phyloP scores from a whole-genome alignment of 306 rosid genomes.

The Cucurbita ficifolia region DNA sequence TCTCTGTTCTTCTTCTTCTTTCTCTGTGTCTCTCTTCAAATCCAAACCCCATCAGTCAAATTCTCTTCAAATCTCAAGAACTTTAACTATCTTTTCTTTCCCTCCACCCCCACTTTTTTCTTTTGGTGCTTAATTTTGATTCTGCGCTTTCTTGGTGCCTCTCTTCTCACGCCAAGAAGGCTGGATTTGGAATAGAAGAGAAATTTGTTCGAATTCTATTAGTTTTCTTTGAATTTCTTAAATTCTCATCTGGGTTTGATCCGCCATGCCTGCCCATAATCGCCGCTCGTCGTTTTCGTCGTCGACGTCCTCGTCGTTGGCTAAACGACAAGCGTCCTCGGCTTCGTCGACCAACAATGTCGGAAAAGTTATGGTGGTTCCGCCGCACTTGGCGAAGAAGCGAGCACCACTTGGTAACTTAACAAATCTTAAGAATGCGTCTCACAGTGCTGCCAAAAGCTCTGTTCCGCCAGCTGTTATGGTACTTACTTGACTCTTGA shows the following conservation, averaged over 20 bases:
- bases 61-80: not conserved
- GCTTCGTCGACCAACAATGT: constrained; percentile 26
- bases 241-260: constrained; percentile 7
- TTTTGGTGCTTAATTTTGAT: not conserved
- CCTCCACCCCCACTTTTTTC: not conserved
- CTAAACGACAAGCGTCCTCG: constrained; percentile 53
- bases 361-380: constrained; percentile 19
- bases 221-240: not conserved
- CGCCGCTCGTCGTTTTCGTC: constrained; percentile 72
- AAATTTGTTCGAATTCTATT: not conserved
- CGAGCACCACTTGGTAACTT: constrained; percentile 75
- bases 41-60: not conserved
- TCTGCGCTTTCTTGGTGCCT: constrained; percentile 17
- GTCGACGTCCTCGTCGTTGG: constrained; percentile 63
- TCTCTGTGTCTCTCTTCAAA: constrained; percentile 7
- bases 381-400: constrained; percentile 47
- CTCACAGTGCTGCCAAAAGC: constrained; percentile 23
- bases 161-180: not conserved
- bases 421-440: constrained; percentile 39
- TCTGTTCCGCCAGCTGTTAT: constrained; percentile 20
- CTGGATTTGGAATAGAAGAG: not conserved
- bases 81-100: not conserved
- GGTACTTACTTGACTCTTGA: constrained; percentile 23
- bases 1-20: not conserved
- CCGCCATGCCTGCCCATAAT: constrained; percentile 42